These are phyloP conservation scores for Thielaviopsis punctulata DNA, from an alignment of 2,329 filamentous ascomycete genomes.

Conservation along the genomic window DNA sequence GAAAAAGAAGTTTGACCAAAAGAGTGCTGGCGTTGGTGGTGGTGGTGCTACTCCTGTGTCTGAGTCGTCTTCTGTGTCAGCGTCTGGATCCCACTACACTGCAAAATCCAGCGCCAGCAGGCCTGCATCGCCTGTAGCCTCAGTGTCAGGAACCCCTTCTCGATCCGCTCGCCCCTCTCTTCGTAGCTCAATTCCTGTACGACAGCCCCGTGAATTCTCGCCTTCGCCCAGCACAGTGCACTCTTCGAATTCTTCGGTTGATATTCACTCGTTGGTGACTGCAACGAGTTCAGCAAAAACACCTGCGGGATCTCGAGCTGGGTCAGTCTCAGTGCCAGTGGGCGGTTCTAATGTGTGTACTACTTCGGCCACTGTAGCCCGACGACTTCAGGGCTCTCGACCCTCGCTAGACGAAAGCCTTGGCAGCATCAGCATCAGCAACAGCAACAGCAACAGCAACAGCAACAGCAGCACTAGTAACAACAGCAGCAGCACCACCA, in stretches of 20 bases:
- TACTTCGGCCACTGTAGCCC: background rate
- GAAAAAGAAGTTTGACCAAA: constrained; percentile 61
- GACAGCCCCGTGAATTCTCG: constrained; percentile 9
- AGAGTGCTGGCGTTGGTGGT: constrained; percentile 18
- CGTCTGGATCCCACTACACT: background rate
- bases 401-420: background rate
- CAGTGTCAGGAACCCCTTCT: constrained; percentile 2
- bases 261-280: background rate
- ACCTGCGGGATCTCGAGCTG: background rate
- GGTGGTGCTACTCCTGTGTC: constrained; percentile 1
- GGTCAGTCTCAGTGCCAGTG: background rate
- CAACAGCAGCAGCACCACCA: background rate
- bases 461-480: background rate
- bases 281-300: background rate
- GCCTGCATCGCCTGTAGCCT: background rate
- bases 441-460: background rate
- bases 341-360: background rate
- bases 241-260: constrained; percentile 9
- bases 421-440: constrained; percentile 7
- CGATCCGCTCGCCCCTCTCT: constrained; percentile 1
- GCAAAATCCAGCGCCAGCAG: too few species aligned
- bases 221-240: constrained; percentile 6
- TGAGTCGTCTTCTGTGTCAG: background rate
- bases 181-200: constrained; percentile 11
- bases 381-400: constrained; percentile 2